phyloP scores from a whole-genome alignment of 768 basidiomycete species.

The Mycena maculata region DNA sequence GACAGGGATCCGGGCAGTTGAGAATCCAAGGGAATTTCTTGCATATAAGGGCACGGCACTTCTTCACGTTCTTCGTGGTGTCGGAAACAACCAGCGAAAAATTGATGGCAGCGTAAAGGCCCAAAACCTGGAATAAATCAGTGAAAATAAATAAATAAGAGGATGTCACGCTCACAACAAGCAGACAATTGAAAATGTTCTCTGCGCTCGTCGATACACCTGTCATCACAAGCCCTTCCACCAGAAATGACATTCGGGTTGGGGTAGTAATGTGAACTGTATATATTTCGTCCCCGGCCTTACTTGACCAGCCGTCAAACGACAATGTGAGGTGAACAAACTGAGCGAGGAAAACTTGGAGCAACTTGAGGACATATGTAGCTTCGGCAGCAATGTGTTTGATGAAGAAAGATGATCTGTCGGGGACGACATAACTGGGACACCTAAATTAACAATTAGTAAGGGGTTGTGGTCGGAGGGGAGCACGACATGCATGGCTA shows the following conservation, averaged over 20 bases:
- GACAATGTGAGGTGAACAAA: constrained; percentile 17
- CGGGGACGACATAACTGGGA: constrained; percentile 18
- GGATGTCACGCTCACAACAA: not conserved
- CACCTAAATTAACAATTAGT: not conserved
- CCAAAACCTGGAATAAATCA: not conserved
- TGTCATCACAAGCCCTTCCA: not conserved
- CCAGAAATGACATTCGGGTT: constrained; percentile 6
- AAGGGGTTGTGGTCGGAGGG: not conserved
- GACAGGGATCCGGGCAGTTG: constrained; percentile 32
- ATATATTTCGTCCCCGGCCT: constrained; percentile 24
- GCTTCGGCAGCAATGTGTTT: constrained; percentile 12
- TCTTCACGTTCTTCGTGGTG: constrained; percentile 31
- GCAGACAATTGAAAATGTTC: not conserved
- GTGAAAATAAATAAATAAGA: not conserved
- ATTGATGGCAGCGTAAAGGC: not conserved
- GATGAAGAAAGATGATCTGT: constrained; percentile 20
- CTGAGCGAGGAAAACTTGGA: not conserved
- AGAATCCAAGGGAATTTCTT: constrained; percentile 32
- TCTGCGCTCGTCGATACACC: not conserved
- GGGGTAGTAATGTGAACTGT: constrained; percentile 24
- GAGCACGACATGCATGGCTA: not conserved
- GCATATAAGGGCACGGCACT: constrained; percentile 25
- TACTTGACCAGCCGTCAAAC: constrained; percentile 20
- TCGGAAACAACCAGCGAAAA: constrained; percentile 31
- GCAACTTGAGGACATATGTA: not conserved